phyloP scores from a whole-genome alignment of 805 yeast species.

The Metschnikowia noctiluminum region DNA sequence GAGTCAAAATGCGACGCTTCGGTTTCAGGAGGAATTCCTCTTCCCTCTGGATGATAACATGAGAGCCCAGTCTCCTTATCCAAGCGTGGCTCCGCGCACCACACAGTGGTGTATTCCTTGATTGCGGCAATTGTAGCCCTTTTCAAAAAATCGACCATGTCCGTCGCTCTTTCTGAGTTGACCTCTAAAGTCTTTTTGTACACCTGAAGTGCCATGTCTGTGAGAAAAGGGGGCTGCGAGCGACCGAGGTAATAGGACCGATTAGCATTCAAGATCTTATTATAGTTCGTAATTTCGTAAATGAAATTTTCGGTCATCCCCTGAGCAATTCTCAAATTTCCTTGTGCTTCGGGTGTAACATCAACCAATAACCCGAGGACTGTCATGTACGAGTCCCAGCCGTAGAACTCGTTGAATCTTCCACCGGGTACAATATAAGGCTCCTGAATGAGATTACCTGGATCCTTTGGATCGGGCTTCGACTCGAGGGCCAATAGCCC shows the following conservation, averaged over 20 bases:
- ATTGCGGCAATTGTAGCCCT: constrained; percentile 76
- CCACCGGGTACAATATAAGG: constrained; percentile 98
- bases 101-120: constrained; percentile 76
- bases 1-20: constrained; percentile 84
- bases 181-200: constrained; percentile 54
- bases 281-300: constrained; percentile 85
- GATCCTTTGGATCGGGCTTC: constrained; percentile 53
- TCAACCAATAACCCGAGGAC: constrained; percentile 76
- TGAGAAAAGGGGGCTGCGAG: constrained; percentile 94
- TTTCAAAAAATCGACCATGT: constrained; percentile 57
- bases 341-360: constrained; percentile 30
- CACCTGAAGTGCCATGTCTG: constrained; percentile 82
- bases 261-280: constrained; percentile 91
- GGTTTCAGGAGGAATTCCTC: constrained; percentile 96
- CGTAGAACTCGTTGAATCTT: constrained; percentile 91
- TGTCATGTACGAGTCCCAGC: constrained; percentile 97
- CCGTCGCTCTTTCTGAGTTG: constrained; percentile 12
- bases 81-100: constrained; percentile 73
- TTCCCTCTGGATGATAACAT: constrained; percentile 84
- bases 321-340: constrained; percentile 64
- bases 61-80: constrained; percentile 78
- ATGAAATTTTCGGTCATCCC: constrained; percentile 93
- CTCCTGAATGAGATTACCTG: constrained; percentile 53
- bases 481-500: constrained; percentile 84
- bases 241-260: constrained; percentile 86